Base-by-base conservation (phyloP, 345 rosid genomes). In the Atalantia buxifolia region DNA sequence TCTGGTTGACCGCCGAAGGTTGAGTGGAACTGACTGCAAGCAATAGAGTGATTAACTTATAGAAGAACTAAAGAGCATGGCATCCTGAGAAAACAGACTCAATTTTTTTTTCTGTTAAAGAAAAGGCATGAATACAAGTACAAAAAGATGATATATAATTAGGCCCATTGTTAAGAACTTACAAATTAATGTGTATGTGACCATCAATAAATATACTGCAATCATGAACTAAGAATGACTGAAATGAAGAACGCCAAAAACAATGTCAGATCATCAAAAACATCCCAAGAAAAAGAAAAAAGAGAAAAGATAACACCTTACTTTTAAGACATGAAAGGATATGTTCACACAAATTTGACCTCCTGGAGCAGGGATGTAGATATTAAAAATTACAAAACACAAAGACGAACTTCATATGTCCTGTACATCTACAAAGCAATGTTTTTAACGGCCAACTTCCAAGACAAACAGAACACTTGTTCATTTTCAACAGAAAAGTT, bases 1-100 rank as follows among this genome's bases (percentile, higher is more conserved):
- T 85, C 99, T 85, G 28, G 98, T 89, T 59, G 99, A 97, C 67
- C 98, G 99, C 64, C 99, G 94, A 74, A 97, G 98, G 81, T 97
- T 95, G 69, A 92, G 77, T 70, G 93, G 74, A 48, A 85, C 84
- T 73, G 93, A 84, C 99, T 97, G 90, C 80, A 72, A 71, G 78
- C 18, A 78, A 79, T 79, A 79, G 57, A 77, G 65, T 33, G 67
- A 77, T 78, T 50, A 69, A 48, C 53, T 71, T 36, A 53, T 42
- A 73, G 74, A 74, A 88, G n/a, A 77, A 76, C 75, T 74, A 55
- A 66, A 78, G 64, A 63, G 22, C 74, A 48, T 48, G 55, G n/a
- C 56, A 69, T 38, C 56, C 62, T 18, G 14, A 67, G 61, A 61
- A 78, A 68, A 60, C 1, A 7, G 33, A 55, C 63, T 42, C 18